Evolutionary conservation across 2,329 filamentous ascomycete species (phyloP).

Genomic region (Trichophyton schoenleinii): DNA sequence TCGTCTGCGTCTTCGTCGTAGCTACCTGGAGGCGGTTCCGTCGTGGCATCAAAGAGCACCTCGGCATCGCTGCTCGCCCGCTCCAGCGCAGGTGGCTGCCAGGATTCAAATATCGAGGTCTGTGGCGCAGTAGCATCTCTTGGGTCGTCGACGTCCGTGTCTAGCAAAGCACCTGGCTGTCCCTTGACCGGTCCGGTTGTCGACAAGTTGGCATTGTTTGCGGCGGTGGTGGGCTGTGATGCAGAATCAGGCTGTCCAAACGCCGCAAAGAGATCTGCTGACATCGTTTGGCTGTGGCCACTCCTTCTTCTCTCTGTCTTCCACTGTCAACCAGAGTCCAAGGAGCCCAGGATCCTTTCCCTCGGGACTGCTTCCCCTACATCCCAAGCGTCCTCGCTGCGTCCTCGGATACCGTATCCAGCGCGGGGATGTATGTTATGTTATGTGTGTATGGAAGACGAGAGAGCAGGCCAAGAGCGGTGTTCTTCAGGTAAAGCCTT

Average conservation of each 20-base stretch:
- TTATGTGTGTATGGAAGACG: neutral
- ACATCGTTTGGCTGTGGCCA: conserved; percentile 28
- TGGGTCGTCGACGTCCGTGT: neutral
- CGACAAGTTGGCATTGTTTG: neutral
- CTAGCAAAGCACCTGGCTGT: neutral
- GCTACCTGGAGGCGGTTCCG: conserved; percentile 19
- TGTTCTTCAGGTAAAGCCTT: neutral
- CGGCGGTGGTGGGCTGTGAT: neutral
- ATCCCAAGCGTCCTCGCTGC: neutral
- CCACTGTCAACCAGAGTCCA: neutral
- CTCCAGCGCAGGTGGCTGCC: neutral
- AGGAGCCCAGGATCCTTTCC: neutral
- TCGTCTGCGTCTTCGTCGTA: conserved; percentile 20
- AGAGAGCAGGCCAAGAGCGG: neutral
- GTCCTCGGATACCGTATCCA: neutral
- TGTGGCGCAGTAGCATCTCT: neutral
- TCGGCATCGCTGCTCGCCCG: conserved; percentile 22
- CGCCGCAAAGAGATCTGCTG: conserved; percentile 42
- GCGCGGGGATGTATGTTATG: too few species aligned
- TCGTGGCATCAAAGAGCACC: conserved; percentile 52
- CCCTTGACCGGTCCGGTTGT: neutral
- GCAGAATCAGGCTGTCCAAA: conserved; percentile 26
- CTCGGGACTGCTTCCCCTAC: neutral
- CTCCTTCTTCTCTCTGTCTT: neutral
- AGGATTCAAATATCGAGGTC: neutral